These are phyloP conservation scores for Alternaria sp. DNA, from an alignment of 2,329 filamentous ascomycete species.

Conservation along the genomic window DNA sequence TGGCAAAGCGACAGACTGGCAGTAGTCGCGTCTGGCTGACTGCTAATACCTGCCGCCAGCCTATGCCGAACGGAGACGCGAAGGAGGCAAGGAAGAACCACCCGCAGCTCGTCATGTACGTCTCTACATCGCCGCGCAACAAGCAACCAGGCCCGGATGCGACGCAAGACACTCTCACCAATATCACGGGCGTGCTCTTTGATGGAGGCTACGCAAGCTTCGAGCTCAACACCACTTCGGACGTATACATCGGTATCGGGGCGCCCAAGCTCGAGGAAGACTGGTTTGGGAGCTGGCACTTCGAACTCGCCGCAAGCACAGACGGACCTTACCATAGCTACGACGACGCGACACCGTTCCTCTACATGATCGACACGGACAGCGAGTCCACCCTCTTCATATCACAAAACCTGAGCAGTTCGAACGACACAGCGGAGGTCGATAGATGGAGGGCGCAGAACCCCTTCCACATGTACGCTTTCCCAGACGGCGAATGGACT, in stretches of 20 bases:
- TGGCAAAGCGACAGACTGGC: slow-evolving; percentile 36
- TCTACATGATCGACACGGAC: slow-evolving; percentile 87
- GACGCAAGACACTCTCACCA: slow-evolving; percentile 53
- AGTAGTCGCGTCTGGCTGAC: slow-evolving; percentile 72
- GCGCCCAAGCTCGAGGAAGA: slow-evolving; percentile 69
- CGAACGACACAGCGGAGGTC: slow-evolving; percentile 56
- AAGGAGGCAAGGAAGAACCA: slow-evolving; percentile 44
- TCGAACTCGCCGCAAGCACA: slow-evolving; percentile 82
- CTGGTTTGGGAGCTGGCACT: slow-evolving; percentile 73
- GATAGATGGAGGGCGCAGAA: slow-evolving; percentile 61
- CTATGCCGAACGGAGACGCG: slow-evolving; percentile 60
- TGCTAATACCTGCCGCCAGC: slow-evolving; percentile 84
- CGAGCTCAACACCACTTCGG: slow-evolving; percentile 65
- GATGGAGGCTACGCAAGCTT: slow-evolving; percentile 73
- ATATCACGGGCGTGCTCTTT: slow-evolving; percentile 56
- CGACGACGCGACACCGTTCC: slow-evolving; percentile 61
- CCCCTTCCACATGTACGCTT: slow-evolving; percentile 77
- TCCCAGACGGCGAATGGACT: slow-evolving; percentile 63
- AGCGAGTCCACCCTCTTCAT: slow-evolving; percentile 77
- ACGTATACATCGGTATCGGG: slow-evolving; percentile 77
- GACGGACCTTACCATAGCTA: slow-evolving; percentile 77
- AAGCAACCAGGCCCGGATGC: slow-evolving; percentile 69
- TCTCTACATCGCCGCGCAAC: slow-evolving; percentile 71
- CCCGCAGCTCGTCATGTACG: slow-evolving; percentile 77
- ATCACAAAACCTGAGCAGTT: slow-evolving; percentile 72